phyloP scores from a whole-genome alignment of 768 basidiomycete species.

The Candolleomyces aberdarensis region DNA sequence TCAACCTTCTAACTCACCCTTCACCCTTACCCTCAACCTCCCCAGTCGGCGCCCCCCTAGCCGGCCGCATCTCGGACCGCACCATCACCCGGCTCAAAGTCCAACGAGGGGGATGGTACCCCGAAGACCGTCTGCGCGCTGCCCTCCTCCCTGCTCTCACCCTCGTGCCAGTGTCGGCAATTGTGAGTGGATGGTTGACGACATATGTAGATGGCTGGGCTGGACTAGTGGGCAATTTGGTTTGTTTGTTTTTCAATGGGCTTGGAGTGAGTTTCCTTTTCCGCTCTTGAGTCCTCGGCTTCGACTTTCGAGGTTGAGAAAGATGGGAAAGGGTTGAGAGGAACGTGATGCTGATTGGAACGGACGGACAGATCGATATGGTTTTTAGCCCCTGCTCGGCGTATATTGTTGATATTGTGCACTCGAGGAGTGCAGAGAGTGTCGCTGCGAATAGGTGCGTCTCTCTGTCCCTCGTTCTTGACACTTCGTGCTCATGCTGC shows the following conservation, averaged over 20 bases:
- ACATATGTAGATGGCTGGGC: constrained; percentile 44
- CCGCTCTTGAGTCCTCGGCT: neutral
- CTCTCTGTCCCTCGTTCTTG: neutral
- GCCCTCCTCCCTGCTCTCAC: constrained; percentile 42
- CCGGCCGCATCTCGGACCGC: constrained; percentile 58
- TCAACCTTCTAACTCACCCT: no score
- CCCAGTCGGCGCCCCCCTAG: constrained; percentile 57
- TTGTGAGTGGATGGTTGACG: constrained; percentile 47
- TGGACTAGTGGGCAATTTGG: constrained; percentile 49
- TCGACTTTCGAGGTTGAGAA: no score
- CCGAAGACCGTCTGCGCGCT: constrained; percentile 65
- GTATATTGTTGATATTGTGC: constrained; percentile 61
- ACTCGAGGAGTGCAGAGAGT: constrained; percentile 59
- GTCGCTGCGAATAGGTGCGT: constrained; percentile 54
- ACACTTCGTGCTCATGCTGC: neutral
- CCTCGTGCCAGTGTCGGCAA: constrained; percentile 52
- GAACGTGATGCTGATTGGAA: neutral
- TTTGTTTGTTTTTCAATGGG: constrained; percentile 62
- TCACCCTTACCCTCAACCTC: no score
- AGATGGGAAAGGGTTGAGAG: no score
- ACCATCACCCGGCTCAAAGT: constrained; percentile 46
- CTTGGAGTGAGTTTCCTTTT: constrained; percentile 46
- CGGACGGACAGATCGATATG: constrained; percentile 45
- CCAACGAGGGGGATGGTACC: constrained; percentile 53
- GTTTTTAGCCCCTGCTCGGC: constrained; percentile 53